phyloP scores from a whole-genome alignment of 2,329 filamentous ascomycete genomes.

The Trichoderma cornu-damae region DNA sequence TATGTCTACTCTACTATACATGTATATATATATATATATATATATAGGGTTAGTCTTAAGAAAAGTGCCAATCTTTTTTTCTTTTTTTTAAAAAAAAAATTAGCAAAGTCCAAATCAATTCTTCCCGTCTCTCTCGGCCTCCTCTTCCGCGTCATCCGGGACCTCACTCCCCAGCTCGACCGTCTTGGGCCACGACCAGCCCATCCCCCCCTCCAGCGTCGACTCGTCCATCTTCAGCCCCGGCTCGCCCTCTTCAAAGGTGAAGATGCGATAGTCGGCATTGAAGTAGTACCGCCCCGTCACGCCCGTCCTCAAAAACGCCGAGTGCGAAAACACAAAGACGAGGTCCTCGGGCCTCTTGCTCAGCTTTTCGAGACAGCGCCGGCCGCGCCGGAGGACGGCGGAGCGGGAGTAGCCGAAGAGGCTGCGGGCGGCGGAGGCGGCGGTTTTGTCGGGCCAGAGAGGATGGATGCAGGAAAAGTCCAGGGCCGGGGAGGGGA shows the following conservation, averaged over 20 bases:
- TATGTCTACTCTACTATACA: no score
- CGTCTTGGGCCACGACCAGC: slow-evolving; percentile 32
- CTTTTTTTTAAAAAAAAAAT: no score
- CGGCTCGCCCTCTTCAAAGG: slow-evolving; percentile 35
- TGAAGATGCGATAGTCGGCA: slow-evolving; percentile 60
- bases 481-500: slow-evolving; percentile 46
- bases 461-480: slow-evolving; percentile 53
- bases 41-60: no score
- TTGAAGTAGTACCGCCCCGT: slow-evolving; percentile 54
- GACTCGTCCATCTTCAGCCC: slow-evolving; percentile 40
- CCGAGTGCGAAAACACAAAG: slow-evolving; percentile 61
- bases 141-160: slow-evolving; percentile 30
- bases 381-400: slow-evolving; percentile 51
- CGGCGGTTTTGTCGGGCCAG: slow-evolving; percentile 59
- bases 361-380: slow-evolving; percentile 46
- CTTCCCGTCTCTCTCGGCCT: not conserved
- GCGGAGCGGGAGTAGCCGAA: slow-evolving; percentile 52
- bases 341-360: slow-evolving; percentile 55
- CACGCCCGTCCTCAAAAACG: slow-evolving; percentile 55
- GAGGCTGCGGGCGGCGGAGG: slow-evolving; percentile 32
- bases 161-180: slow-evolving; percentile 38
- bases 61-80: no score
- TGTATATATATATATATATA: no score
- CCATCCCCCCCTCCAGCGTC: slow-evolving; percentile 34
- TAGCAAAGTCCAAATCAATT: no score